These are phyloP conservation scores for Colletotrichum lentis DNA, from an alignment of 2,329 filamentous ascomycete species.

Conservation along the genomic window DNA sequence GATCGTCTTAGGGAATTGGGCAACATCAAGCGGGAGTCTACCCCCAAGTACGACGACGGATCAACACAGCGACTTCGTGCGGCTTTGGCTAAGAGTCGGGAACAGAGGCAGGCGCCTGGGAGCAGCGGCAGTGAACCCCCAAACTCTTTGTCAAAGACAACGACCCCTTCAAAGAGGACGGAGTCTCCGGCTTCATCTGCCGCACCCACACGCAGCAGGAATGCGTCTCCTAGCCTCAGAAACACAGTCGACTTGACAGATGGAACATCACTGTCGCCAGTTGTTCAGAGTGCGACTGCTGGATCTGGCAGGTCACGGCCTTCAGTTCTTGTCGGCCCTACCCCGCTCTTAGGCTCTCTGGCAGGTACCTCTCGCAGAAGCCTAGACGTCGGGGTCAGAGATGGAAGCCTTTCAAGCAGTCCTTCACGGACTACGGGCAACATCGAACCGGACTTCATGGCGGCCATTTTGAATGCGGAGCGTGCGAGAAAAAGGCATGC, in stretches of 20 bases:
- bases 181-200: not conserved
- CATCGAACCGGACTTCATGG: slow-evolving; percentile 1
- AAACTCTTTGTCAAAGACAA: not conserved
- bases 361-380: not conserved
- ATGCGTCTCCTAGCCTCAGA: not conserved
- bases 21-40: not conserved
- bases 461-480: slow-evolving; percentile 21
- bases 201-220: no score
- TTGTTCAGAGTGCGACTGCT: not conserved
- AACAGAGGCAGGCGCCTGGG: not conserved
- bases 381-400: not conserved
- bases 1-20: slow-evolving; percentile 20
- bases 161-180: not conserved
- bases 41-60: slow-evolving; percentile 16
- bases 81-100: not conserved
- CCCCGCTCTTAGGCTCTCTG: not conserved
- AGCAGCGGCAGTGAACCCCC: not conserved
- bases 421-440: not conserved
- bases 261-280: not conserved
- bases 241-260: not conserved
- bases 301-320: not conserved
- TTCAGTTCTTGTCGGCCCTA: not conserved
- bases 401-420: not conserved
- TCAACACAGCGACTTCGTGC: not conserved
- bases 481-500: not conserved